Conservation (phyloP, 495 filamentous ascomycete genomes). For the Glutinoglossum americanum region DNA sequence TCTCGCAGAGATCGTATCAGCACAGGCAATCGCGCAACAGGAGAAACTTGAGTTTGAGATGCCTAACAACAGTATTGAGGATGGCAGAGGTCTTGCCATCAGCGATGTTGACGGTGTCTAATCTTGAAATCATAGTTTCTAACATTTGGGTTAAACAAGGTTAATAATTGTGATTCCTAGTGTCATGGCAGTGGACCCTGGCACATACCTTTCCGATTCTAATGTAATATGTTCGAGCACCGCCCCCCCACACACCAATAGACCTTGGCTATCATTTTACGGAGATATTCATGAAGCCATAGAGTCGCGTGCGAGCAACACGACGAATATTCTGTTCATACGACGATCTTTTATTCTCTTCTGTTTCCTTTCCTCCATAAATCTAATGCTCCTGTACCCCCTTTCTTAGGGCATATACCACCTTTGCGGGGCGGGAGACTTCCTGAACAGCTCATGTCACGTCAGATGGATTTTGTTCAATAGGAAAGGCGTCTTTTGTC, state of each 20-base stretch:
- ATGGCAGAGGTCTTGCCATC: conserved; percentile 11
- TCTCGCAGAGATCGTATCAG: conserved; percentile 89
- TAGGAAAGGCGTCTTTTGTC: not conserved
- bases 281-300: not conserved
- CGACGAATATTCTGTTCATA: not conserved
- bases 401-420: not conserved
- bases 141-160: not conserved
- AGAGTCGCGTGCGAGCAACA: not conserved
- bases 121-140: not conserved
- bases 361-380: not conserved
- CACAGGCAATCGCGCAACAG: conserved; percentile 84
- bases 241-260: not conserved
- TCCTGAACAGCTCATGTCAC: not conserved
- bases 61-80: conserved; percentile 20
- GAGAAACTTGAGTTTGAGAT: conserved; percentile 49
- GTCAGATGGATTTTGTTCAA: not conserved
- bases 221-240: not conserved
- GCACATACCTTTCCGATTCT: not conserved
- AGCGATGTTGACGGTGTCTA: conserved; percentile 9
- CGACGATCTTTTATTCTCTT: not conserved
- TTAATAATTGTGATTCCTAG: not conserved
- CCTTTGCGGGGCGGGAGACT: not conserved
- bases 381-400: not conserved
- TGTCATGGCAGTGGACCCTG: not conserved
- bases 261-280: not conserved